Evolutionary conservation across 2,329 filamentous ascomycete genomes (phyloP).

Genomic region (Fusarium mundagurra): DNA sequence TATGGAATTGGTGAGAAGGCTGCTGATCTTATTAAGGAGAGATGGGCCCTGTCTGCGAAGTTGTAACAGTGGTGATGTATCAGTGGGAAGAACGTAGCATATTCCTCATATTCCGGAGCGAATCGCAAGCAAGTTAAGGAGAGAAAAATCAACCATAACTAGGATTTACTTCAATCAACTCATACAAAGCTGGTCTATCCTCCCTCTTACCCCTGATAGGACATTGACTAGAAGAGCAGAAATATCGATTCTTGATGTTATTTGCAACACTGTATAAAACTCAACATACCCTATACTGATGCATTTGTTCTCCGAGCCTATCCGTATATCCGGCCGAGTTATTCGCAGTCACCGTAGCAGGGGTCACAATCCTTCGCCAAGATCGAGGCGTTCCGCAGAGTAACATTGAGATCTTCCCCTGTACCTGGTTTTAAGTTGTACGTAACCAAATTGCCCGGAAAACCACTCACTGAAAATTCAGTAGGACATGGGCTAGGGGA

Average conservation of each 20-base stretch:
- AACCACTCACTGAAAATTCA: too few relatives aligned
- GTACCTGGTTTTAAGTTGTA: neutral
- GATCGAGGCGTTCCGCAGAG: neutral
- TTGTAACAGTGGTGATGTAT: neutral
- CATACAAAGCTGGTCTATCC: neutral
- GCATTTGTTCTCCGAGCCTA: too few relatives aligned
- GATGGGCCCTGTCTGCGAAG: constrained; percentile 15
- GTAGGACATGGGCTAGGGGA: neutral
- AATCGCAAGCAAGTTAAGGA: neutral
- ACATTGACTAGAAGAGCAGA: neutral
- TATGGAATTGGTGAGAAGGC: constrained; percentile 66
- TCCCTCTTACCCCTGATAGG: neutral
- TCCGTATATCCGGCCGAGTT: neutral
- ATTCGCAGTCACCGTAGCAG: neutral
- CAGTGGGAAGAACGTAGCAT: neutral
- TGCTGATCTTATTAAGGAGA: constrained; percentile 59
- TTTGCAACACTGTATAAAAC: neutral
- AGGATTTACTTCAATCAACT: too few relatives aligned
- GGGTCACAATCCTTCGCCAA: constrained; percentile 1
- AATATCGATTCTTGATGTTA: neutral
- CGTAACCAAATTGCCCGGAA: neutral
- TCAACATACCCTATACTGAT: neutral
- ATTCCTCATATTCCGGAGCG: neutral
- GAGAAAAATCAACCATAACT: neutral
- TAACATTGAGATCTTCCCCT: constrained; percentile 21